Conservation (phyloP, 176 grass and related monocot genomes). For the Ampelocalamus luodianensis region DNA sequence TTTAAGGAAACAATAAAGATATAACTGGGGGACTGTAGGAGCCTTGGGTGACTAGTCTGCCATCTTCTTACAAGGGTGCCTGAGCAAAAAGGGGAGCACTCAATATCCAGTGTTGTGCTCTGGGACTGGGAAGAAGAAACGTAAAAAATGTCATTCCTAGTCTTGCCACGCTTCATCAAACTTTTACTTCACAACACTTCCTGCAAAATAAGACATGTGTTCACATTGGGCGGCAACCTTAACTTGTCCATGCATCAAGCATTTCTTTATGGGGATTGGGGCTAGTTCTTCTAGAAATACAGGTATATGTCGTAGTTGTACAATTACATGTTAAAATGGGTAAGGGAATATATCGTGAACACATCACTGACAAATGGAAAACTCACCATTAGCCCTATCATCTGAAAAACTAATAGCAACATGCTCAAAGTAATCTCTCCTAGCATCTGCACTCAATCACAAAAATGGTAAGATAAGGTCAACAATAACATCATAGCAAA, state of each 20-base stretch:
- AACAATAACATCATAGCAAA: not conserved
- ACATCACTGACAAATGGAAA: not conserved
- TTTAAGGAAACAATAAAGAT: slow-evolving; percentile 20
- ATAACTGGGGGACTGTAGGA: not conserved
- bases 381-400: slow-evolving; percentile 55
- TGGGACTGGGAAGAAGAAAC: not conserved
- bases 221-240: not conserved
- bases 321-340: not conserved
- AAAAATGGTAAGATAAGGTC: slow-evolving; percentile 19
- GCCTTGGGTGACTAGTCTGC: not conserved
- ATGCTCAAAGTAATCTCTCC: slow-evolving; percentile 94
- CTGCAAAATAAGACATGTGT: slow-evolving; percentile 15
- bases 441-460: slow-evolving; percentile 68
- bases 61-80: not conserved
- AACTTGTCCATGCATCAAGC: not conserved
- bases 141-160: not conserved
- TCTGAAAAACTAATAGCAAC: slow-evolving; percentile 59
- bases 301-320: not conserved
- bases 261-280: slow-evolving; percentile 1
- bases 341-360: not conserved
- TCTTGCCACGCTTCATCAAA: not conserved
- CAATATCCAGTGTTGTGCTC: not conserved
- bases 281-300: not conserved
- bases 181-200: slow-evolving; percentile 23
- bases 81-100: slow-evolving; percentile 18